Conservation (phyloP, 768 basidiomycete species). For the Boletus rubropictus region DNA sequence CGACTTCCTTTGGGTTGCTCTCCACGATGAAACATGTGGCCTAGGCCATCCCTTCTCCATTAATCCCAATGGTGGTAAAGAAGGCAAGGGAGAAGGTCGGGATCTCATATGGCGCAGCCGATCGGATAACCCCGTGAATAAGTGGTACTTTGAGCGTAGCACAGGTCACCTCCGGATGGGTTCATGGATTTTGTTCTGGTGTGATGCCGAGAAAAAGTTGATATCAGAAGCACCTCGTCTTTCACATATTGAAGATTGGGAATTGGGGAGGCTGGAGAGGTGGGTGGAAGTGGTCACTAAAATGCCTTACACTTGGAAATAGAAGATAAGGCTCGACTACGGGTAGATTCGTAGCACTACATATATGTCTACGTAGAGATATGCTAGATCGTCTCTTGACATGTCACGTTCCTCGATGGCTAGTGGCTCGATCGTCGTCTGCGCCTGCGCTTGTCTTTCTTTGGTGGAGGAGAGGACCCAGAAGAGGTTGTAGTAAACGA, state of each 20-base stretch:
- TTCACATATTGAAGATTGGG: constrained; percentile 73
- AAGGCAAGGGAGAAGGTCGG: constrained; percentile 82
- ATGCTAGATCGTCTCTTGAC: neutral
- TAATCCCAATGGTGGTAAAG: constrained; percentile 91
- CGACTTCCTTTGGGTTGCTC: constrained; percentile 97
- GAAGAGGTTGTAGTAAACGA: constrained; percentile 27
- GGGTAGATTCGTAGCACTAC: constrained; percentile 14
- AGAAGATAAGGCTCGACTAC: constrained; percentile 8
- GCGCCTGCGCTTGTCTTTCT: constrained; percentile 27
- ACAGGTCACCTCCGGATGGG: constrained; percentile 84
- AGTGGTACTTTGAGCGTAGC: constrained; percentile 98
- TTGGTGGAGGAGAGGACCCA: constrained; percentile 24
- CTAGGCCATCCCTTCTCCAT: constrained; percentile 89
- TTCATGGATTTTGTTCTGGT: constrained; percentile 96
- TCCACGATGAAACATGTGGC: constrained; percentile 98
- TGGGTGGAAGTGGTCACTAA: constrained; percentile 67
- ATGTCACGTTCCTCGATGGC: neutral
- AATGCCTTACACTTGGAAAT: constrained; percentile 79
- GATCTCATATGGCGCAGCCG: constrained; percentile 96
- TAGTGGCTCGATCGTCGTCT: constrained; percentile 27
- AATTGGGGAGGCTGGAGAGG: constrained; percentile 57
- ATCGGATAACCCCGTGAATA: constrained; percentile 92
- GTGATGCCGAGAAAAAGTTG: constrained; percentile 87
- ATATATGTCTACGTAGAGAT: neutral
- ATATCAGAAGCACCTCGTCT: constrained; percentile 62